Base-by-base conservation (phyloP, 345 rosid species). In the Citrus australasica region DNA sequence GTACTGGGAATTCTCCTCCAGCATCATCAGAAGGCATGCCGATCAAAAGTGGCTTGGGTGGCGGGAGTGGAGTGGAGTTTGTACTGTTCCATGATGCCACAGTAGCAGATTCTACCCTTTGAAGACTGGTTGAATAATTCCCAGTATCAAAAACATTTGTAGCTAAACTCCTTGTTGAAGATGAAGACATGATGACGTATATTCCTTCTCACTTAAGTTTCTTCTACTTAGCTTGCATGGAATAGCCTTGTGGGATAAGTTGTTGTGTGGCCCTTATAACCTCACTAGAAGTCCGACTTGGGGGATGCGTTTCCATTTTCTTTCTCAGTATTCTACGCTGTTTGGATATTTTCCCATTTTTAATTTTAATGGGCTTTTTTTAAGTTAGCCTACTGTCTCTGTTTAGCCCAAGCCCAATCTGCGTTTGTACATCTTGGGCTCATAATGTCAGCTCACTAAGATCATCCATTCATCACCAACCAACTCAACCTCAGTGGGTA, bases 31-130 rank as follows among this genome's bases (percentile, higher is more conserved):
- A 48, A 0, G 98, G 98, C 38, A 74, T 77, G 32, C 86, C 94
- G 33, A 95, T 91, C 79, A 95, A 80, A 2, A 95, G 89, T 22
- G 90, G 88, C 82, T 93, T 93, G 1, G 94, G 97, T 2, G 94
- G 89, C 28, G 82, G 88, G 61, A 75, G 67, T 33, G 84, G 74
- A 21, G 82, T 61, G 22, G 40, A 69, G 8, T 25, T 51, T 63
- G 62, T 81, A 11, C 62, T 66, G 84, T 85, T 46, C 0, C 48
- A 10, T 9, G 48, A 82, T 9, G 73, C 3, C 6, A 79, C 77
- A 40, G 86, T 42, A 10, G 48, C 69, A 60, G 80, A 63, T 77
- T 85, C 87, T 9, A 90, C 55, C n/a, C 75, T 83, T 46, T 64
- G 76, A 77, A 89, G 83, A 80, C 62, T 56, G 27, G 91, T 79